Conservation (phyloP, 495 filamentous ascomycete genomes). For the Talaromyces proteolyticus region DNA sequence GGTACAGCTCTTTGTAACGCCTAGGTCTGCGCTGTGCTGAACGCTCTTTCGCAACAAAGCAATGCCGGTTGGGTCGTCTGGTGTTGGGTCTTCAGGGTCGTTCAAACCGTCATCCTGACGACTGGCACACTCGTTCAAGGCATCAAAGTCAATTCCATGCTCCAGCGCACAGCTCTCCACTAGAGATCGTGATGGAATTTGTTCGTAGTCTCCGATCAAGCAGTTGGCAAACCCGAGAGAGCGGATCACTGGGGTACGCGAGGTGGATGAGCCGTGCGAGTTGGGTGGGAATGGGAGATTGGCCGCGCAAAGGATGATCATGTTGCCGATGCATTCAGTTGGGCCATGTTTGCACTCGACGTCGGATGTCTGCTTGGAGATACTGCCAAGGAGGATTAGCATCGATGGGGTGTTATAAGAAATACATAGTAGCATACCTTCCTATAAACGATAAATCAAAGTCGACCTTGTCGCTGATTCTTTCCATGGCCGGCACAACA, state of each 20-base stretch:
- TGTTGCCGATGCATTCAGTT: slow-evolving; percentile 87
- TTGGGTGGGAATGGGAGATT: slow-evolving; percentile 45
- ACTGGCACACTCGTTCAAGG: slow-evolving; percentile 72
- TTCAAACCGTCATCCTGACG: slow-evolving; percentile 39
- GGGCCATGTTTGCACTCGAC: slow-evolving; percentile 79
- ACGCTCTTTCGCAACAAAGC: slow-evolving; percentile 73
- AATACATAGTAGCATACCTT: slow-evolving; percentile 38
- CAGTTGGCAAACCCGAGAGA: slow-evolving; percentile 92
- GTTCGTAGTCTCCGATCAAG: slow-evolving; percentile 60
- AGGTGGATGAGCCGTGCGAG: slow-evolving; percentile 34
- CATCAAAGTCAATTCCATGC: slow-evolving; percentile 79
- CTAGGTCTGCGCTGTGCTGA: slow-evolving; percentile 56
- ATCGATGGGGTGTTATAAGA: neutral
- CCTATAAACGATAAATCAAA: slow-evolving; percentile 91
- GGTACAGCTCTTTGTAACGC: slow-evolving; percentile 81
- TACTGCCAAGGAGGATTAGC: slow-evolving; percentile 11
- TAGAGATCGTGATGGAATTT: slow-evolving; percentile 68
- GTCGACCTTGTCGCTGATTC: slow-evolving; percentile 75
- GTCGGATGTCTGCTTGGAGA: slow-evolving; percentile 30
- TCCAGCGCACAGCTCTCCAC: slow-evolving; percentile 82
- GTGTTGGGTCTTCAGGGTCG: slow-evolving; percentile 43
- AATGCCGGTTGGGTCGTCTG: slow-evolving; percentile 34
- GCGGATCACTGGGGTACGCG: slow-evolving; percentile 65
- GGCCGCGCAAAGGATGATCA: slow-evolving; percentile 85
- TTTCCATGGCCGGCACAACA: slow-evolving; percentile 81